These are phyloP conservation scores for Psilocybe mexicana DNA, from an alignment of 1,284 basidiomycete genomes.

Conservation along the genomic window DNA sequence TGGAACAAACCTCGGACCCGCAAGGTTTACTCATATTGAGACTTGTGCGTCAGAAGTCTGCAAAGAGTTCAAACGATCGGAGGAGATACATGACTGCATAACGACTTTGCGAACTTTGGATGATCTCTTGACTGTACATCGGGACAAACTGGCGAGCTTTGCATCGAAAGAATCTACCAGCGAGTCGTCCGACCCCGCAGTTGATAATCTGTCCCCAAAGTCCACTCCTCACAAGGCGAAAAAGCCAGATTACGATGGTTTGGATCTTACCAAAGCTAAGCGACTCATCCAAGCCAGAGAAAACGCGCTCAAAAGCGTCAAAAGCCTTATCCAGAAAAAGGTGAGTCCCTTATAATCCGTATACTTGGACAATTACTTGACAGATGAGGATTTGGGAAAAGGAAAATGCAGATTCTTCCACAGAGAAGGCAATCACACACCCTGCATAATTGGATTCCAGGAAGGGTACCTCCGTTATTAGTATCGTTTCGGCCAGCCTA, in stretches of 20 bases:
- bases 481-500: too few species aligned
- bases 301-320: slow-evolving; percentile 41
- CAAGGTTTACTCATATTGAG: slow-evolving; percentile 79
- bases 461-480: too few species aligned
- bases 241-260: slow-evolving; percentile 34
- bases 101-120: slow-evolving; percentile 63
- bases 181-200: not conserved
- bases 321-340: slow-evolving; percentile 34
- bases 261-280: slow-evolving; percentile 42
- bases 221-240: slow-evolving; percentile 10
- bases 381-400: not conserved
- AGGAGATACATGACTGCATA: slow-evolving; percentile 63
- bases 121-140: slow-evolving; percentile 54
- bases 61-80: slow-evolving; percentile 59
- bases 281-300: slow-evolving; percentile 44
- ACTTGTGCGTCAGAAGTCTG: slow-evolving; percentile 75
- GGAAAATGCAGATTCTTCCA: too few species aligned
- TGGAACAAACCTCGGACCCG: slow-evolving; percentile 63
- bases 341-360: not conserved
- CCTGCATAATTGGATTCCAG: too few species aligned
- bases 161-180: slow-evolving; percentile 7
- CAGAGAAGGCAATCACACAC: too few species aligned
- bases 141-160: slow-evolving; percentile 46
- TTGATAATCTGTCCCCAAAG: not conserved
- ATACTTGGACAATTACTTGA: not conserved